Conservation (phyloP, 352 stramenopile genomes). For the Globisporangium megalacanthum region DNA sequence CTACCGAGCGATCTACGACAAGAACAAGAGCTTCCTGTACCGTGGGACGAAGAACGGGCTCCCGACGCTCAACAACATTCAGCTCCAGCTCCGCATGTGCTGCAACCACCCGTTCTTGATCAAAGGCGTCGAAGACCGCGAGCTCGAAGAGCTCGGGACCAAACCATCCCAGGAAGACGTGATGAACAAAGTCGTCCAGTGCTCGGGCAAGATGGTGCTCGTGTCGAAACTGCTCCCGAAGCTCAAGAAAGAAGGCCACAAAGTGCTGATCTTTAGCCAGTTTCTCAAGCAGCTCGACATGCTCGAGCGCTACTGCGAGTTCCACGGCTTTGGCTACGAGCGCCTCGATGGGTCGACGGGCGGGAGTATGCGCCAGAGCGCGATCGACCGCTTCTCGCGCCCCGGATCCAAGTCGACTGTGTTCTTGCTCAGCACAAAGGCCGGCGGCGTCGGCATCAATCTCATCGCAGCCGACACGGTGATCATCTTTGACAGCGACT, state of each 20-base stretch:
- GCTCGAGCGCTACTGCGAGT: conserved; percentile 90
- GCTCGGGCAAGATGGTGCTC: conserved; percentile 86
- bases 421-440: conserved; percentile 98
- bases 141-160: conserved; percentile 68
- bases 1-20: conserved; percentile 92
- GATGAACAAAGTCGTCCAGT: conserved; percentile 84
- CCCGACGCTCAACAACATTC: conserved; percentile 97
- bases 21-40: conserved; percentile 97
- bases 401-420: conserved; percentile 96
- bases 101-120: conserved; percentile 99
- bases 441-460: conserved; percentile 98
- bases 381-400: conserved; percentile 96
- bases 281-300: conserved; percentile 93
- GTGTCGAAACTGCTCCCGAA: conserved; percentile 89
- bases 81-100: conserved; percentile 99
- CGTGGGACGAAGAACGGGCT: conserved; percentile 80
- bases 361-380: conserved; percentile 85
- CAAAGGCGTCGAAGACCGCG: conserved; percentile 88
- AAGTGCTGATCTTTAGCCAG: conserved; percentile 96
- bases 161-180: conserved; percentile 39
- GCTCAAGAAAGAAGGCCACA: conserved; percentile 90
- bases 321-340: conserved; percentile 85
- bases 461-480: conserved; percentile 98
- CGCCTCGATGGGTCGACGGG: conserved; percentile 90
- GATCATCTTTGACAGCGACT: conserved; percentile 99